These are phyloP conservation scores for Melaleuca alternifolia DNA, from an alignment of 345 rosid genomes.

Conservation along the genomic window DNA sequence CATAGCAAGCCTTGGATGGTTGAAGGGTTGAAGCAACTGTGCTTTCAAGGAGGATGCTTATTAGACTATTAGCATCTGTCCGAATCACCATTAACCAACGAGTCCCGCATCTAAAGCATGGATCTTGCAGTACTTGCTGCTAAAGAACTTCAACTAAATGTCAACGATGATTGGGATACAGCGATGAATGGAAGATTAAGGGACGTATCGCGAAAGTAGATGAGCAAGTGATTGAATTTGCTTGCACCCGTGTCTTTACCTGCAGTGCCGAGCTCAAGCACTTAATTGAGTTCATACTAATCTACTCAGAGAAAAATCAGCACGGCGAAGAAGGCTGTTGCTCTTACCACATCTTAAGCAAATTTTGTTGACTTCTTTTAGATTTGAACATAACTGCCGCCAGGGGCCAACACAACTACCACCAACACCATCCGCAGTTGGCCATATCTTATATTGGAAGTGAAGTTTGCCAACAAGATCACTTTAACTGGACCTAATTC, in stretches of 20 bases:
- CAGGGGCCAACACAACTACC: neutral
- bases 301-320: neutral
- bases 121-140: neutral
- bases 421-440: neutral
- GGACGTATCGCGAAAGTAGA: neutral
- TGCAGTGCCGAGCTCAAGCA: neutral
- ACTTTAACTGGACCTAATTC: neutral
- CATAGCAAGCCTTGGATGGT: neutral
- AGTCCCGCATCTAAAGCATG: neutral
- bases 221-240: neutral
- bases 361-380: neutral
- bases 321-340: neutral
- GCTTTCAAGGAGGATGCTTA: neutral
- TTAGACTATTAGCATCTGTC: neutral
- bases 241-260: neutral
- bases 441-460: neutral
- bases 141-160: neutral
- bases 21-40: neutral
- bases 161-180: neutral
- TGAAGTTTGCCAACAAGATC: neutral
- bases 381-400: neutral
- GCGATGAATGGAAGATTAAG: neutral
- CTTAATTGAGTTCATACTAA: neutral
- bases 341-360: neutral
- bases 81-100: neutral